Conservation (phyloP, 2,329 filamentous ascomycete species). For the Neonectria coccinea region DNA sequence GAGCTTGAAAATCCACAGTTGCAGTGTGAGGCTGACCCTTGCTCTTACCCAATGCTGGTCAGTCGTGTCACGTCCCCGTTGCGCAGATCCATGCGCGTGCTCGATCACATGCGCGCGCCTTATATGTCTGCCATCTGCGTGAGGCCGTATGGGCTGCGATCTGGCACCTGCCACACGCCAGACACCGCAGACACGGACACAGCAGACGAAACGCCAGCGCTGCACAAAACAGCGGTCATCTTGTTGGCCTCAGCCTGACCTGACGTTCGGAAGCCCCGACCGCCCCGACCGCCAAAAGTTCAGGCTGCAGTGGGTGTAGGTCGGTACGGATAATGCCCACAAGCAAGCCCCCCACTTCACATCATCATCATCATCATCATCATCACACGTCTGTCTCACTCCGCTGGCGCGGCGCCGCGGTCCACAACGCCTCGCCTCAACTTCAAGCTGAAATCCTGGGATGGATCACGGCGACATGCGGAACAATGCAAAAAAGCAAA, state of each 20-base stretch:
- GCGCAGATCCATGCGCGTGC: slow-evolving; percentile 39
- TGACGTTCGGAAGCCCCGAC: slow-evolving; percentile 13
- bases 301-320: too few relatives aligned
- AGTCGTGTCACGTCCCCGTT: slow-evolving; percentile 35
- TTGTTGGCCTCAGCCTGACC: slow-evolving; percentile 22
- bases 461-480: slow-evolving; percentile 32
- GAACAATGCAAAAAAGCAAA: slow-evolving; percentile 28
- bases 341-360: slow-evolving; percentile 4
- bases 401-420: slow-evolving; percentile 34
- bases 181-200: not conserved
- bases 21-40: slow-evolving; percentile 21
- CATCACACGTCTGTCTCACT: slow-evolving; percentile 29
- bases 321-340: slow-evolving; percentile 7
- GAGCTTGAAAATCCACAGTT: slow-evolving; percentile 11
- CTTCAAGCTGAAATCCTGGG: slow-evolving; percentile 39
- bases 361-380: too few relatives aligned
- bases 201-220: slow-evolving; percentile 15
- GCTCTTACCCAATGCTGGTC: slow-evolving; percentile 12
- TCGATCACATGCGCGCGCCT: slow-evolving; percentile 45
- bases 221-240: slow-evolving; percentile 16
- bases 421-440: slow-evolving; percentile 40
- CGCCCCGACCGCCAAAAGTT: not conserved
- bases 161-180: slow-evolving; percentile 34
- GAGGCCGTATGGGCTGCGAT: slow-evolving; percentile 31
- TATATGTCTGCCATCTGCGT: slow-evolving; percentile 14